These are phyloP conservation scores for Pyracantha coccinea DNA, from an alignment of 331 rosid species.

Conservation along the genomic window DNA sequence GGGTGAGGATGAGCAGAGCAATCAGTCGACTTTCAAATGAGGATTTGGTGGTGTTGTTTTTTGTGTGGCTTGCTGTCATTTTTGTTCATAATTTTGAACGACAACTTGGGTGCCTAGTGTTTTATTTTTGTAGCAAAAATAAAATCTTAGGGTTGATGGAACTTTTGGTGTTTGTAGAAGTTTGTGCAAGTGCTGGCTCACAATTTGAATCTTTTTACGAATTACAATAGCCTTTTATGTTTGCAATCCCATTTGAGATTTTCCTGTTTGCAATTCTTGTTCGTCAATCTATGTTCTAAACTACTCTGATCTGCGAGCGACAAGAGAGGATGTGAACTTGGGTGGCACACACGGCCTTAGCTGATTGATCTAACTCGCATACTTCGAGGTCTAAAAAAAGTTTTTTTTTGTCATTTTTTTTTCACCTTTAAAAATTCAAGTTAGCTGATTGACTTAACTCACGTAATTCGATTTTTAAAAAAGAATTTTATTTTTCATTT, in stretches of 20 bases:
- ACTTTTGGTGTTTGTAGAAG: background rate
- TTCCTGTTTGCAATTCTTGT: background rate
- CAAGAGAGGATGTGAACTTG: background rate
- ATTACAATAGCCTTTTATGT: background rate
- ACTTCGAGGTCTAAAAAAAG: no score
- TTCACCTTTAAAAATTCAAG: no score
- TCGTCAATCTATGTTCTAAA: background rate
- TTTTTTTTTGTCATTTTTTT: no score
- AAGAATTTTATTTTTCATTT: no score
- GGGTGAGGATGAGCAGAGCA: slow-evolving; percentile 31
- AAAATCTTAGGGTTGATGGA: background rate
- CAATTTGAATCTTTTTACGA: background rate
- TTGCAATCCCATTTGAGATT: background rate
- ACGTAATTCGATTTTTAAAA: no score
- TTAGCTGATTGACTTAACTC: no score
- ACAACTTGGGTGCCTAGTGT: background rate
- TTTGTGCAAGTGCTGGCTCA: background rate
- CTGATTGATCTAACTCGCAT: no score
- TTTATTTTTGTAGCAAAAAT: background rate
- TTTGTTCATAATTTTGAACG: slow-evolving; percentile 18
- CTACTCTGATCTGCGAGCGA: background rate
- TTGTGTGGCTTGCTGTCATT: background rate
- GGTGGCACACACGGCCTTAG: background rate
- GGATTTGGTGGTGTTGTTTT: background rate
- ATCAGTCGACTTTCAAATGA: slow-evolving; percentile 59